phyloP scores from a whole-genome alignment of 306 rosid species.

The Rosa lucieae region DNA sequence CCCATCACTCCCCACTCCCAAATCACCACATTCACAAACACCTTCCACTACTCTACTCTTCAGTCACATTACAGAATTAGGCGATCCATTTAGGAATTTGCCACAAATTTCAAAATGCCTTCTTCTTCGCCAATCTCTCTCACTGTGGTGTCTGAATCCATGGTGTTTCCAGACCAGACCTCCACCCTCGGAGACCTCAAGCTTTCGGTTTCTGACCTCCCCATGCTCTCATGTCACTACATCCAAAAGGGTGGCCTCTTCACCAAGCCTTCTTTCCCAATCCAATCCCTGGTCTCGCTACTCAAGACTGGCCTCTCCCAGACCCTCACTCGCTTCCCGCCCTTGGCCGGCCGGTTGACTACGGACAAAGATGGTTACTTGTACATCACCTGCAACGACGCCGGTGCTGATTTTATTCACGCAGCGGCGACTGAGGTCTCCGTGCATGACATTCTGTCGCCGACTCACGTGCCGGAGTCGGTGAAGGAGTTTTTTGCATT shows the following conservation, averaged over 20 bases:
- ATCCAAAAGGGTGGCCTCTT: constrained; percentile 92
- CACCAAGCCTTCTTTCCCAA: constrained; percentile 48
- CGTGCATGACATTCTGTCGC: constrained; percentile 43
- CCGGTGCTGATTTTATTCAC: constrained; percentile 68
- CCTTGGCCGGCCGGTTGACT: constrained; percentile 75
- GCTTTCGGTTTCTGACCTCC: constrained; percentile 91
- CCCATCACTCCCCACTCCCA: constrained; percentile 28
- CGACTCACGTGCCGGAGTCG: constrained; percentile 40
- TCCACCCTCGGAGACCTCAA: constrained; percentile 53
- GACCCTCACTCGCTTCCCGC: constrained; percentile 71
- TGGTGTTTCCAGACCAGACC: constrained; percentile 53
- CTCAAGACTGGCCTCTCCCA: constrained; percentile 55
- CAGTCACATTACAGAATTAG: not conserved
- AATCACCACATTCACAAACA: not conserved
- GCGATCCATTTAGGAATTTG: not conserved
- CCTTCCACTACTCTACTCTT: not conserved
- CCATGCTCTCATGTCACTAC: constrained; percentile 91
- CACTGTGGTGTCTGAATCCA: constrained; percentile 50
- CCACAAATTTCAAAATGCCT: constrained; percentile 28
- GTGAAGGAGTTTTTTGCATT: constrained; percentile 60
- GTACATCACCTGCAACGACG: constrained; percentile 65
- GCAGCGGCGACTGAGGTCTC: constrained; percentile 32
- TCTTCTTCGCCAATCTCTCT: constrained; percentile 35
- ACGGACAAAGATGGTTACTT: constrained; percentile 62
- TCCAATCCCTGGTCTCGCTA: constrained; percentile 30